A percentile compares a stretch with the other conserved stretches of the same genome.
Conservation (phyloP, 257 asterid genomes). For the Salvia miltiorrhiza region DNA sequence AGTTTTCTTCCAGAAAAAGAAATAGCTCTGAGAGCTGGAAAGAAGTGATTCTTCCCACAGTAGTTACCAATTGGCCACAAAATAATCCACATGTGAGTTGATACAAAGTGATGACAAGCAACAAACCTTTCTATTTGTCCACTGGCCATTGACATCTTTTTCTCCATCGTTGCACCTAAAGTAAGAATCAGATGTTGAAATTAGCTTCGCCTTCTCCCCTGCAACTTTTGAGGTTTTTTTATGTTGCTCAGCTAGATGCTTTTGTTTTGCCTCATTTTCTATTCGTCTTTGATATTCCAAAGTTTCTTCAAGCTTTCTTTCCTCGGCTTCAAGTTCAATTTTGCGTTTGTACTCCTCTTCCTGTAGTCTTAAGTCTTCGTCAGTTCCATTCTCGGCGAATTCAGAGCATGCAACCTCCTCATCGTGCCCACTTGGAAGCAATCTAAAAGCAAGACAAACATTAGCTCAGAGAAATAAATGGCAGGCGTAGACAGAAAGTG, state of each 20-base stretch:
- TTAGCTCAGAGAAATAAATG: conserved; percentile 15
- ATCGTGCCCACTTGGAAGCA: conserved; percentile 42
- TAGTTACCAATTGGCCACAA: neutral
- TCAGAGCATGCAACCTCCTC: conserved; percentile 41
- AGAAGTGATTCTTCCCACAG: neutral
- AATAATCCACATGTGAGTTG: neutral
- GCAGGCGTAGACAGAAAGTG: conserved; percentile 16
- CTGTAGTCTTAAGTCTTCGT: conserved; percentile 44
- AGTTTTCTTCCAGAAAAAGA: conserved; percentile 5
- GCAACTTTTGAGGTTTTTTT: conserved; percentile 30
- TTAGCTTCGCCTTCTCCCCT: conserved; percentile 37
- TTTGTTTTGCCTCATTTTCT: conserved; percentile 93
- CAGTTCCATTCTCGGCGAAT: conserved; percentile 36
- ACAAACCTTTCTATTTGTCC: conserved; percentile 41
- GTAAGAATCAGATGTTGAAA: conserved; percentile 28
- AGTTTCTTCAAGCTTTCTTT: conserved; percentile 97
- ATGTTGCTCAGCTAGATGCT: conserved; percentile 80
- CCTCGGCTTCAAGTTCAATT: conserved; percentile 95
- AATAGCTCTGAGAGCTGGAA: conserved; percentile 11
- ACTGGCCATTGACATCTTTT: conserved; percentile 37
- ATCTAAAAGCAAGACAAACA: conserved; percentile 51
- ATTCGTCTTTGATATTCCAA: conserved; percentile 90
- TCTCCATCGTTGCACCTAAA: conserved; percentile 28
- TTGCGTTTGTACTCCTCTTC: conserved; percentile 69
- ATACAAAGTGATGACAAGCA: neutral